These are phyloP conservation scores for Fragaria iinumae DNA, from an alignment of 306 rosid species.

Conservation along the genomic window DNA sequence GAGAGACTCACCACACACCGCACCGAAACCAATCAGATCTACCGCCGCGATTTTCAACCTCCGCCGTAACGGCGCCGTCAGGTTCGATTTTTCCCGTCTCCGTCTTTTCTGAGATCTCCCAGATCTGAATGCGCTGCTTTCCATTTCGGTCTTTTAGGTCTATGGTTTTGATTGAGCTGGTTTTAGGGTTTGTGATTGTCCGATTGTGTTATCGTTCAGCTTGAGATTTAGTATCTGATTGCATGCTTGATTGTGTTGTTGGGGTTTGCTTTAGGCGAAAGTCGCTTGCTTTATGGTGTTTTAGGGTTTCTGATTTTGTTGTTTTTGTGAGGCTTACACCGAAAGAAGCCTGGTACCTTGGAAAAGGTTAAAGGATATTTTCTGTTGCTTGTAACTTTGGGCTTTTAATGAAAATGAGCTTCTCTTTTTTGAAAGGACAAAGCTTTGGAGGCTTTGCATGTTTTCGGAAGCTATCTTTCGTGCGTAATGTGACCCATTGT, in stretches of 20 bases:
- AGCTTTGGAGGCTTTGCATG: background rate
- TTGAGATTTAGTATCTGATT: background rate
- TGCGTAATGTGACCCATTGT: background rate
- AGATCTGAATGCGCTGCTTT: conserved; percentile 35
- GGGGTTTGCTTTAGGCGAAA: background rate
- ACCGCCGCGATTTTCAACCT: background rate
- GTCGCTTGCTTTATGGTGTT: background rate
- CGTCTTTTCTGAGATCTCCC: background rate
- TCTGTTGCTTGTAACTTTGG: background rate
- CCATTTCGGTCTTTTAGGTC: background rate
- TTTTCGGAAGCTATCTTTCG: background rate
- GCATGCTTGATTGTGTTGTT: conserved; percentile 21
- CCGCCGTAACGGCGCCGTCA: conserved; percentile 5
- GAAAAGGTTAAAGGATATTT: background rate
- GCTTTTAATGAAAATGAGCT: background rate
- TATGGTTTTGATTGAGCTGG: background rate
- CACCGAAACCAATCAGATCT: conserved; percentile 13
- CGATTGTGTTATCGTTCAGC: background rate
- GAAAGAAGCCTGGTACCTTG: background rate
- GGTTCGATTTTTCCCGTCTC: conserved; percentile 18
- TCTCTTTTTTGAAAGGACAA: background rate
- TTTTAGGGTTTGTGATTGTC: conserved; percentile 19
- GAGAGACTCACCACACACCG: background rate
- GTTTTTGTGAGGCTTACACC: background rate
- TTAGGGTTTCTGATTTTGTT: background rate